phyloP scores from a whole-genome alignment of 106 monocot species.

The Hemerocallis citrina region DNA sequence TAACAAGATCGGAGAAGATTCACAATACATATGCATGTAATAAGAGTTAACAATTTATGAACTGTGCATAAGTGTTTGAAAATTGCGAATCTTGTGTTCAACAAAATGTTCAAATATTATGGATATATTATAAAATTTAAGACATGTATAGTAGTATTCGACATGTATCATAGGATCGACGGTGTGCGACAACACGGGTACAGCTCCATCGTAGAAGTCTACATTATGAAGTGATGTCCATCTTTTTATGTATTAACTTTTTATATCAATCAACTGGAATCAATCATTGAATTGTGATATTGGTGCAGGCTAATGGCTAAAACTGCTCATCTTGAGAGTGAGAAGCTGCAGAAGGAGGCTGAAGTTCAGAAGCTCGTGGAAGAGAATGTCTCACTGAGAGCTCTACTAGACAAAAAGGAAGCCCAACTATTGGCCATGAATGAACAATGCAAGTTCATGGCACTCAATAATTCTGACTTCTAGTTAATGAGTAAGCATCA shows the following conservation, averaged over 20 bases:
- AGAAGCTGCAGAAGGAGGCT: constrained; percentile 69
- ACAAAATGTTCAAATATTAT: no score
- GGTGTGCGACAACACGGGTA: no score
- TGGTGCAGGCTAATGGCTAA: constrained; percentile 64
- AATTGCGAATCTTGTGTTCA: no score
- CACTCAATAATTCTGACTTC: constrained; percentile 32
- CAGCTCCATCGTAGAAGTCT: no score
- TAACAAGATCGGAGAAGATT: no score
- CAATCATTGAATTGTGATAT: not conserved
- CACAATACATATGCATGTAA: no score
- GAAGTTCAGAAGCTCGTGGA: constrained; percentile 77
- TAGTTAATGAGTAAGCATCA: no score
- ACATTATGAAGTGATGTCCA: not conserved
- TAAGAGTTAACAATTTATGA: no score
- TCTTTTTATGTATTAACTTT: not conserved
- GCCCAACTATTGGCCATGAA: constrained; percentile 80
- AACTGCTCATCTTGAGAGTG: constrained; percentile 60
- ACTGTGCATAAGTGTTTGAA: no score
- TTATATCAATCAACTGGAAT: not conserved
- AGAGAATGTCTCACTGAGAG: constrained; percentile 67
- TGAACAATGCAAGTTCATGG: constrained; percentile 97
- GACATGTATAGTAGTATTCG: no score
- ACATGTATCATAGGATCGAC: no score
- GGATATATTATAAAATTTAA: no score
- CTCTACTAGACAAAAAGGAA: constrained; percentile 75